A percentile compares a stretch with the other conserved stretches of the same genome.
Conservation (phyloP, 306 rosid genomes). For the Rosa multiflora region DNA sequence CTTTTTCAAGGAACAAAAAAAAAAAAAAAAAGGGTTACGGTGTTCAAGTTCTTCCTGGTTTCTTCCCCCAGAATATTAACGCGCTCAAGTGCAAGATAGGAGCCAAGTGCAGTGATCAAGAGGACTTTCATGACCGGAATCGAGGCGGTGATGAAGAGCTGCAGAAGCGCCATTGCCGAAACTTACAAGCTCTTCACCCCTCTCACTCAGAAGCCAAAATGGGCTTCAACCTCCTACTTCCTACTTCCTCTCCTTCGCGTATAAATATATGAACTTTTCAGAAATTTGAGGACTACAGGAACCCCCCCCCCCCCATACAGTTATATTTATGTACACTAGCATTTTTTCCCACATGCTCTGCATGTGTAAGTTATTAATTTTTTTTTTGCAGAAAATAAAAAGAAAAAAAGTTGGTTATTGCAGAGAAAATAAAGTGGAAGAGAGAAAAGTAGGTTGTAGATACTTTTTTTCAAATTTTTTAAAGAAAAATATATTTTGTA, state of each 20-base stretch:
- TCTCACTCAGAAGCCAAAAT: neutral
- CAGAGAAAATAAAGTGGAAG: no score
- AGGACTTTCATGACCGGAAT: slow-evolving; percentile 59
- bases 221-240: neutral
- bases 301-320: no score
- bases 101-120: slow-evolving; percentile 50
- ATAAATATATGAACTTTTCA: neutral
- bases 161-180: slow-evolving; percentile 34
- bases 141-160: slow-evolving; percentile 51
- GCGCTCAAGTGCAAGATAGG: slow-evolving; percentile 47
- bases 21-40: slow-evolving; percentile 17
- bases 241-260: neutral
- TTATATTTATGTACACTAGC: no score
- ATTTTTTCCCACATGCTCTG: no score
- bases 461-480: no score
- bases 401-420: no score
- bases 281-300: neutral
- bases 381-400: no score
- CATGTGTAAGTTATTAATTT: no score
- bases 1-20: neutral
- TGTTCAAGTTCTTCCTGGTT: slow-evolving; percentile 48
- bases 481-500: no score
- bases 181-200: neutral
- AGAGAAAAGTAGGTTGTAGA: no score
- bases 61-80: slow-evolving; percentile 41